Percentiles rank a stretch among this genome's conserved stretches.
Evolutionary conservation across 176 grass and related monocot species (phyloP).

Genomic region (Tillandsia fasciculata): DNA sequence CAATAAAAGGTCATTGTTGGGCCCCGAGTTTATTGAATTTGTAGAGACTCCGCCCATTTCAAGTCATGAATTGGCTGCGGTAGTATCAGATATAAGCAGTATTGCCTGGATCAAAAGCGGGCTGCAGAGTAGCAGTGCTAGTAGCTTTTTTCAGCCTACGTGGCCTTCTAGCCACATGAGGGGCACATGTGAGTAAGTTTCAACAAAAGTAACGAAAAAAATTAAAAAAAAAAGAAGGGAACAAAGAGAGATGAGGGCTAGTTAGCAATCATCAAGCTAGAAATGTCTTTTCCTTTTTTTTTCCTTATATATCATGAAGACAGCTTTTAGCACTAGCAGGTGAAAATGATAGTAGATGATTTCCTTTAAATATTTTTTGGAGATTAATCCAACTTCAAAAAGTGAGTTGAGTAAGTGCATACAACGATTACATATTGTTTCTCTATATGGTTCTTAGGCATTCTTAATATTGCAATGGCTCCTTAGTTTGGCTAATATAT

Average conservation of each 20-base stretch:
- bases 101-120: slow-evolving; percentile 92
- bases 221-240: too few relatives aligned
- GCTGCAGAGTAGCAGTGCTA: slow-evolving; percentile 43
- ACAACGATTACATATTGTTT: too few relatives aligned
- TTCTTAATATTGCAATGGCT: neutral
- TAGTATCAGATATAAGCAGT: slow-evolving; percentile 91
- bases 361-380: neutral
- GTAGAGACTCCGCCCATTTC: slow-evolving; percentile 61
- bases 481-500: too few relatives aligned
- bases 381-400: neutral
- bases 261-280: too few relatives aligned
- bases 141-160: slow-evolving; percentile 35
- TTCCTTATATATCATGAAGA: neutral
- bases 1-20: slow-evolving; percentile 51
- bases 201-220: too few relatives aligned
- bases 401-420: neutral
- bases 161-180: slow-evolving; percentile 26
- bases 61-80: slow-evolving; percentile 47
- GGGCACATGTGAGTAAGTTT: neutral
- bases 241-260: too few relatives aligned
- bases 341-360: neutral
- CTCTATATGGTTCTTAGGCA: neutral
- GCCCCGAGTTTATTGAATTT: slow-evolving; percentile 92
- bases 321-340: neutral
- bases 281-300: neutral